phyloP scores from a whole-genome alignment of 148 eudicot species.

The Vaccinium vitisidaea region DNA sequence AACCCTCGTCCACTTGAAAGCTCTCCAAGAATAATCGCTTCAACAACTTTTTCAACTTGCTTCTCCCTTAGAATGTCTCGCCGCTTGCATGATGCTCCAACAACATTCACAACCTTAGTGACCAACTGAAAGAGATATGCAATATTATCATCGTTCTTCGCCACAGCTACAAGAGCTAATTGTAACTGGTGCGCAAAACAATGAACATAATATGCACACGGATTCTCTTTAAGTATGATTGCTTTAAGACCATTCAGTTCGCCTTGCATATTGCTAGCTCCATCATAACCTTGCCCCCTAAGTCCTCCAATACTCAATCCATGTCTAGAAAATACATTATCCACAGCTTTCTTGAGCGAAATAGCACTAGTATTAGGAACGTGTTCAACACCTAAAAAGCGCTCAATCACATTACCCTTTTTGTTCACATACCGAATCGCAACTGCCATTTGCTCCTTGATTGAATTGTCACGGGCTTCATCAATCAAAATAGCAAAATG shows the following conservation, averaged over 20 bases:
- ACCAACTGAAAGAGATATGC: background rate
- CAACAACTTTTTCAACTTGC: background rate
- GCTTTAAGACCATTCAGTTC: background rate
- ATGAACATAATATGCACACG: background rate
- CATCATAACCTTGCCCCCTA: background rate
- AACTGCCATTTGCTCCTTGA: too few species aligned
- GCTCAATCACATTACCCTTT: too few species aligned
- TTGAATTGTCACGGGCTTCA: too few species aligned
- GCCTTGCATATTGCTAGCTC: background rate
- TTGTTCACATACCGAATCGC: too few species aligned
- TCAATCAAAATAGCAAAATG: too few species aligned
- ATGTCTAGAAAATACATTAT: too few species aligned
- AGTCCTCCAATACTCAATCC: too few species aligned
- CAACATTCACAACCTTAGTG: background rate
- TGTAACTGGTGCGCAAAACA: background rate
- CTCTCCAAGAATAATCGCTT: constrained; percentile 9
- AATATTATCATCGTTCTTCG: background rate
- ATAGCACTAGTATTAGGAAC: too few species aligned
- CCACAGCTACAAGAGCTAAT: background rate
- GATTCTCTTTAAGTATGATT: too few species aligned
- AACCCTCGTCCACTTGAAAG: constrained; percentile 13
- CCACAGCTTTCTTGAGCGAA: too few species aligned
- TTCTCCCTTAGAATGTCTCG: background rate
- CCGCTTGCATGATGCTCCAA: background rate
- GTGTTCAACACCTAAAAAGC: too few species aligned